phyloP scores from a whole-genome alignment of 805 yeast genomes.

The Teunomyces lycoperdinae region DNA sequence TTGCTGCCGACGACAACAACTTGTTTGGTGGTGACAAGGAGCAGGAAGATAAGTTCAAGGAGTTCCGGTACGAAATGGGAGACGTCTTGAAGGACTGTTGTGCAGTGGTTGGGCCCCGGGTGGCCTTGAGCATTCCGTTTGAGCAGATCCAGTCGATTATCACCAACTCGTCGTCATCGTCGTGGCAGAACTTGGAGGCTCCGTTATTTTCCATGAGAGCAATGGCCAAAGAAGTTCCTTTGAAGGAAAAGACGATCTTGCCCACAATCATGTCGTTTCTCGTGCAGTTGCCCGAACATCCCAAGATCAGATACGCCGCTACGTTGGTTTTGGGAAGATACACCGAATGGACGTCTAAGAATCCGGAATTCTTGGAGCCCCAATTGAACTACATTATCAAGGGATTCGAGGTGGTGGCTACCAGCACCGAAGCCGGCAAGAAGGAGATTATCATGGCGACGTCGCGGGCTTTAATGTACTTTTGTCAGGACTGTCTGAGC shows the following conservation, averaged over 20 bases:
- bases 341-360: conserved; percentile 90
- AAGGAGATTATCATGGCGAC: conserved; percentile 74
- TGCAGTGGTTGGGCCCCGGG: conserved; percentile 76
- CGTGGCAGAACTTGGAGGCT: conserved; percentile 89
- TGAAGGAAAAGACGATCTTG: conserved; percentile 59
- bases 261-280: conserved; percentile 74
- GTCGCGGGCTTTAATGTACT: conserved; percentile 88
- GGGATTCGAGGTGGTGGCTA: conserved; percentile 49
- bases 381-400: conserved; percentile 81
- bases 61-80: conserved; percentile 94
- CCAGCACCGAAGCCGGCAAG: conserved; percentile 9
- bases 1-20: conserved; percentile 24
- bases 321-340: conserved; percentile 93
- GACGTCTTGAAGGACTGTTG: conserved; percentile 97
- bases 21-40: conserved; percentile 69
- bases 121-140: conserved; percentile 71
- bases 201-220: conserved; percentile 86
- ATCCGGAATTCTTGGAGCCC: conserved; percentile 76
- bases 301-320: conserved; percentile 86
- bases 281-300: conserved; percentile 75
- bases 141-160: conserved; percentile 47
- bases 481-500: conserved; percentile 85
- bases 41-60: conserved; percentile 88
- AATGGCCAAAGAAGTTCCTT: conserved; percentile 88
- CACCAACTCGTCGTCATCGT: conserved; percentile 31